These are phyloP conservation scores for Termitomyces sp. DNA, from an alignment of 768 basidiomycete species.

Conservation along the genomic window DNA sequence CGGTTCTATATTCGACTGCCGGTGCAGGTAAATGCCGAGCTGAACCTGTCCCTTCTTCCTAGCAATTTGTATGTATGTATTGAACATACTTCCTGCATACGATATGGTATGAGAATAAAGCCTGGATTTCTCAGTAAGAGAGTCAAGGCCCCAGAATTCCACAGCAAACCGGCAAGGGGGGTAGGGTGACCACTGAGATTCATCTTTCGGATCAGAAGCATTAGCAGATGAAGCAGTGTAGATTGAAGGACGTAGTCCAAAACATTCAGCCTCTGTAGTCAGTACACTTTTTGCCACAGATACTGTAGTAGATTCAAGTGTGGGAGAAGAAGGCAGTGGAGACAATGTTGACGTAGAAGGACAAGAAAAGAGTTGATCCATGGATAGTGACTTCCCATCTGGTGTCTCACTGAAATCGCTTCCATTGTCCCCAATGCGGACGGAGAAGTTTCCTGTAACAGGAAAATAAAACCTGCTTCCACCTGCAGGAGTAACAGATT, in stretches of 20 bases:
- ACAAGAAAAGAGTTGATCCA: conserved; percentile 64
- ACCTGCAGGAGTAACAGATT: conserved; percentile 17
- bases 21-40: conserved; percentile 84
- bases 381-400: conserved; percentile 36
- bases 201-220: conserved; percentile 37
- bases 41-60: conserved; percentile 73
- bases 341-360: conserved; percentile 16
- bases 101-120: conserved; percentile 83
- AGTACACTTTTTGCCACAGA: conserved; percentile 21
- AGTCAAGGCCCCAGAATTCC: conserved; percentile 86
- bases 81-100: conserved; percentile 86
- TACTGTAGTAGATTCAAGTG: conserved; percentile 17
- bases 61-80: conserved; percentile 85
- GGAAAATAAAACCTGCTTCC: conserved; percentile 49
- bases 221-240: conserved; percentile 38
- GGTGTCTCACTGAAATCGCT: conserved; percentile 34
- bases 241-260: conserved; percentile 50
- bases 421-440: conserved; percentile 69
- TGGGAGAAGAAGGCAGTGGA: conserved; percentile 23
- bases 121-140: conserved; percentile 78
- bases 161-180: conserved; percentile 83
- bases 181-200: conserved; percentile 57
- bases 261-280: conserved; percentile 53
- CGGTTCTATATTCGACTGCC: conserved; percentile 77
- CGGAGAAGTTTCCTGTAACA: conserved; percentile 63